These are phyloP conservation scores for Cercospora sojina DNA, from an alignment of 2,329 filamentous ascomycete genomes.

Conservation along the genomic window DNA sequence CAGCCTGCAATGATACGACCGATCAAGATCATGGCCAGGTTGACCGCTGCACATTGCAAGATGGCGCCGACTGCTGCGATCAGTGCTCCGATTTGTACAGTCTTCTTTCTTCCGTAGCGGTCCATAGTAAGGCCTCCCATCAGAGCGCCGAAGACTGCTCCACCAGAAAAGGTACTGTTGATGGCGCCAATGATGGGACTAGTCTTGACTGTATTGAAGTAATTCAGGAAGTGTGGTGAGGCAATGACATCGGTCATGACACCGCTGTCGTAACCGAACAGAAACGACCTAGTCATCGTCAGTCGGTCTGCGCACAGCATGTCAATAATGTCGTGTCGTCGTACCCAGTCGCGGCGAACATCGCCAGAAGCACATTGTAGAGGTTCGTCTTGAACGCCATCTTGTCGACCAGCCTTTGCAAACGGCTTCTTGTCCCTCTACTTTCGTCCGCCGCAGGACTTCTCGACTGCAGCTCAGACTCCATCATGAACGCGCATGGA, in stretches of 20 bases:
- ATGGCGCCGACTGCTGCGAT: slow-evolving; percentile 59
- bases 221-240: slow-evolving; percentile 56
- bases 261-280: slow-evolving; percentile 48
- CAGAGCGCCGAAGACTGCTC: slow-evolving; percentile 56
- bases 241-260: slow-evolving; percentile 55
- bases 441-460: not conserved
- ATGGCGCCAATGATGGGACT: slow-evolving; percentile 60
- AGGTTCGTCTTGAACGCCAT: slow-evolving; percentile 24
- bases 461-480: not conserved
- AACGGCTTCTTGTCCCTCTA: not conserved
- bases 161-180: slow-evolving; percentile 62
- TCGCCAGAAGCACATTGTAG: slow-evolving; percentile 34
- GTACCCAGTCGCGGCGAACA: slow-evolving; percentile 34
- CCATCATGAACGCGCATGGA: not conserved
- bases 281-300: slow-evolving; percentile 36
- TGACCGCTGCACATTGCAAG: slow-evolving; percentile 59
- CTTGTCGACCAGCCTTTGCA: not conserved
- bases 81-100: slow-evolving; percentile 59
- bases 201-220: slow-evolving; percentile 54
- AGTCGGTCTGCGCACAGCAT: slow-evolving; percentile 4
- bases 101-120: slow-evolving; percentile 58
- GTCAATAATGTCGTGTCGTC: not conserved
- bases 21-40: slow-evolving; percentile 57
- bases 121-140: slow-evolving; percentile 60
- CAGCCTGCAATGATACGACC: slow-evolving; percentile 61